Conservation (phyloP, 2,329 filamentous ascomycete genomes). For the Pseudohalonectria lignicola region DNA sequence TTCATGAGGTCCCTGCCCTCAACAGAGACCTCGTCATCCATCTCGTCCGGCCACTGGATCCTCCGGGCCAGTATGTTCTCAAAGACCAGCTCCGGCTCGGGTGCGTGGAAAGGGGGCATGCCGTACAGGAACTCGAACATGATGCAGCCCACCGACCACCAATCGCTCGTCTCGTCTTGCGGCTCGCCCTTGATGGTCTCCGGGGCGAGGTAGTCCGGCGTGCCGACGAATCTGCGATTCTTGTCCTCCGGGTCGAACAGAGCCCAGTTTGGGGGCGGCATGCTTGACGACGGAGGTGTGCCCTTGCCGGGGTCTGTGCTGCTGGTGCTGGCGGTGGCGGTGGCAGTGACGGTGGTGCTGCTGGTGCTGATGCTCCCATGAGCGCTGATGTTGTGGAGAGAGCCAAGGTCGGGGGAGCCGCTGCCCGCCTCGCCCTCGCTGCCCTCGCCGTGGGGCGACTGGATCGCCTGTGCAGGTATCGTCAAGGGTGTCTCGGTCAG, state of each 20-base stretch:
- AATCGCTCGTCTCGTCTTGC: conserved; percentile 97
- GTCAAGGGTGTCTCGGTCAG: conserved; percentile 41
- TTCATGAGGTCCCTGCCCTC: conserved; percentile 95
- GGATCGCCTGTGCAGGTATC: conserved; percentile 24
- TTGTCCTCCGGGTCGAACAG: conserved; percentile 93
- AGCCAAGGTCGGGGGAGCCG: conserved; percentile 66
- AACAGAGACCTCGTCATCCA: conserved; percentile 66
- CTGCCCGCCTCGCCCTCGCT: conserved; percentile 54
- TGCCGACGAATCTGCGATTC: conserved; percentile 87
- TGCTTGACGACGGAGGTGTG: conserved; percentile 51
- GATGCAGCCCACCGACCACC: conserved; percentile 99
- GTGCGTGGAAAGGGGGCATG: conserved; percentile 84
- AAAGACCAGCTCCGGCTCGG: conserved; percentile 86
- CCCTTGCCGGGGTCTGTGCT: conserved; percentile 38
- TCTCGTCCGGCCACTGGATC: conserved; percentile 85
- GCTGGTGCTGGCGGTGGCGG: conserved; percentile 5
- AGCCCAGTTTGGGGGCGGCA: conserved; percentile 84
- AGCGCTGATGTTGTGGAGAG: conserved; percentile 43
- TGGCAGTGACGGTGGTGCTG: too few species aligned
- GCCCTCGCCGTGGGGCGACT: conserved; percentile 63
- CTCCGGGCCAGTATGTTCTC: conserved; percentile 86
- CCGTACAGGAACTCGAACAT: conserved; percentile 94
- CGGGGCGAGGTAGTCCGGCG: conserved; percentile 90
- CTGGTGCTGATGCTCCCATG: too few species aligned
- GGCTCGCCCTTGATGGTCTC: conserved; percentile 93